phyloP scores from a whole-genome alignment of 2,329 filamentous ascomycete genomes.

The Trichoderma aggressivum region DNA sequence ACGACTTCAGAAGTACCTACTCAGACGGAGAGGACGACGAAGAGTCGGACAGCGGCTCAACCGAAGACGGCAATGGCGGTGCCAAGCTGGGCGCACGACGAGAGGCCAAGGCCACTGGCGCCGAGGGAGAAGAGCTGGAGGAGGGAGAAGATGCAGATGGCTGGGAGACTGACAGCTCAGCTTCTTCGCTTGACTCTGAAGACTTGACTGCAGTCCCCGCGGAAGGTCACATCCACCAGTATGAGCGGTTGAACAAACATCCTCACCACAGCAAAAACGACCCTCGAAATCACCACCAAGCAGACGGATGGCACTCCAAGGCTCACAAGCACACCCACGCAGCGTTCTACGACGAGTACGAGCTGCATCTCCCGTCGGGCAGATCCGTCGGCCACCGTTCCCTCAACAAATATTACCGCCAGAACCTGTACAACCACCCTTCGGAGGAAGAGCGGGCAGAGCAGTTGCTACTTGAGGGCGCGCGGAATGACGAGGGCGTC shows the following conservation, averaged over 20 bases:
- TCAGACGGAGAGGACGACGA: slow-evolving; percentile 66
- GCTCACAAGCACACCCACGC: slow-evolving; percentile 70
- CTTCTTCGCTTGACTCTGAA: slow-evolving; percentile 82
- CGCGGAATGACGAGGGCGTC: slow-evolving; percentile 34
- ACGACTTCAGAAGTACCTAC: slow-evolving; percentile 95
- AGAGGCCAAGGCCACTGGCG: slow-evolving; percentile 47
- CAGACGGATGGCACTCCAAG: slow-evolving; percentile 77
- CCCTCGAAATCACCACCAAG: slow-evolving; percentile 68
- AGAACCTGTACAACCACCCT: slow-evolving; percentile 85
- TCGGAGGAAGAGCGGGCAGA: slow-evolving; percentile 71
- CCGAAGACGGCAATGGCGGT: slow-evolving; percentile 45
- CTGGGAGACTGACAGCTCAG: slow-evolving; percentile 93
- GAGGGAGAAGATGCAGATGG: slow-evolving; percentile 64
- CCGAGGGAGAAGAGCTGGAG: slow-evolving; percentile 48
- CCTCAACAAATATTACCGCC: slow-evolving; percentile 81
- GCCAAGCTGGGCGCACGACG: slow-evolving; percentile 68
- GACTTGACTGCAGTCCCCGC: slow-evolving; percentile 78
- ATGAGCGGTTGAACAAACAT: slow-evolving; percentile 68
- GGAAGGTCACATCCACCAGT: slow-evolving; percentile 67
- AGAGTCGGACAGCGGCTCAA: slow-evolving; percentile 42
- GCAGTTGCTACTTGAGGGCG: slow-evolving; percentile 58
- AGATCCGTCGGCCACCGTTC: slow-evolving; percentile 87
- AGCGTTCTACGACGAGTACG: slow-evolving; percentile 87
- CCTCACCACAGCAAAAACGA: slow-evolving; percentile 72
- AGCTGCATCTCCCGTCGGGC: slow-evolving; percentile 88